Percentiles rank a stretch among this genome's conserved stretches.
Evolutionary conservation across 75 land plant genomes (phyloP).

Genomic region (Pseudotsuga menziesii): DNA sequence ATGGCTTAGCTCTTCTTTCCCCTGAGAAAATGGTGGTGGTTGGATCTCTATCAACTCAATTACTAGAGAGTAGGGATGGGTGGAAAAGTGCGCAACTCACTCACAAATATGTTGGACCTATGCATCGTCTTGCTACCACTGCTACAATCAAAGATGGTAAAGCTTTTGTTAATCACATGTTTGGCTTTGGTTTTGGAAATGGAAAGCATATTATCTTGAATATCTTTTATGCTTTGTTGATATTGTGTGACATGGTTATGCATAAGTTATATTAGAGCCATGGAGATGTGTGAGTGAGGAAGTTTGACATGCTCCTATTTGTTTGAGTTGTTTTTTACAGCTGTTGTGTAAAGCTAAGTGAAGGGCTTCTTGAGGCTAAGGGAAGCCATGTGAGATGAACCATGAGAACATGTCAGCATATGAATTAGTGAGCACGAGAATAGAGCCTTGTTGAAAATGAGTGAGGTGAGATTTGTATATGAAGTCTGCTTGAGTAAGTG

Average conservation of each 20-base stretch:
- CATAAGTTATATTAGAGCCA: no score
- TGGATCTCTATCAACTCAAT: constrained; percentile 35
- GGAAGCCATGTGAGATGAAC: no score
- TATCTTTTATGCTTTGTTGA: constrained; percentile 28
- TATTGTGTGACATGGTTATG: constrained; percentile 16
- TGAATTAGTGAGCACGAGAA: no score
- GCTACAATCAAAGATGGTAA: constrained; percentile 57
- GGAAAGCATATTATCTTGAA: constrained; percentile 40
- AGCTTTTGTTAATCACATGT: constrained; percentile 45
- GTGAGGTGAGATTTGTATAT: no score
- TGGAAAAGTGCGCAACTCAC: constrained; percentile 52
- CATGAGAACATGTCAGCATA: no score
- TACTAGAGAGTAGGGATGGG: constrained; percentile 58
- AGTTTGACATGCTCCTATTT: no score
- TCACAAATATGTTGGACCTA: constrained; percentile 28
- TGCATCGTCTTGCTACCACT: constrained; percentile 47
- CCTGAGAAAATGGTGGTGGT: constrained; percentile 50
- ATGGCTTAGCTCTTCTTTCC: constrained; percentile 57
- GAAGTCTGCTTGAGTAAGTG: no score
- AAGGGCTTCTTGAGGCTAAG: no score
- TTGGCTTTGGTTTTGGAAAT: constrained; percentile 42
- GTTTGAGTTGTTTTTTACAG: no score
- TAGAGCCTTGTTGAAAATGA: no score
- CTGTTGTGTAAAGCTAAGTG: no score
- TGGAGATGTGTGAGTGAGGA: no score